phyloP scores from a whole-genome alignment of 2,329 filamentous ascomycete species.

The Colletotrichum incanum region DNA sequence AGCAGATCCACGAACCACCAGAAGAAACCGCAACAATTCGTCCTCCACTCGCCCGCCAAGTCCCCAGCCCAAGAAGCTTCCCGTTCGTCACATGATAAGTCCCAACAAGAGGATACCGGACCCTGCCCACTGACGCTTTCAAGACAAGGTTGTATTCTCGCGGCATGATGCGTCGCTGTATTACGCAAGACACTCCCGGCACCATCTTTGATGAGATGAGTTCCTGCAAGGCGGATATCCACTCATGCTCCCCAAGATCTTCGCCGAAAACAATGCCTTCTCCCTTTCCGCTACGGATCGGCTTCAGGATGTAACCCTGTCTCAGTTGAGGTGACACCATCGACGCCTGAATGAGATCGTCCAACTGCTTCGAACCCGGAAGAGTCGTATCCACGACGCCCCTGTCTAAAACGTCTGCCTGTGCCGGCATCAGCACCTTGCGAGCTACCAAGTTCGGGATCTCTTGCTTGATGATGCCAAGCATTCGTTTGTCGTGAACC shows the following conservation, averaged over 20 bases:
- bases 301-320: slow-evolving; percentile 55
- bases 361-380: slow-evolving; percentile 49
- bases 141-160: slow-evolving; percentile 53
- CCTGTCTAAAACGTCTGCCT: slow-evolving; percentile 48
- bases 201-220: slow-evolving; percentile 37
- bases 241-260: slow-evolving; percentile 50
- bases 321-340: slow-evolving; percentile 41
- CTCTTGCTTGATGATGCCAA: slow-evolving; percentile 57
- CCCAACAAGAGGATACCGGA: slow-evolving; percentile 52
- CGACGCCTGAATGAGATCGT: slow-evolving; percentile 43
- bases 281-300: slow-evolving; percentile 56
- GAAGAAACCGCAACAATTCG: slow-evolving; percentile 52
- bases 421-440: slow-evolving; percentile 47
- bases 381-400: slow-evolving; percentile 55
- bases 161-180: slow-evolving; percentile 52
- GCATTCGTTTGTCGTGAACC: slow-evolving; percentile 61
- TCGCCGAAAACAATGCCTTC: slow-evolving; percentile 59
- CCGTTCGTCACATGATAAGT: slow-evolving; percentile 53
- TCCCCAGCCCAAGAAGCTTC: slow-evolving; percentile 50
- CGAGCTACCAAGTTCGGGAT: slow-evolving; percentile 47
- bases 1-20: slow-evolving; percentile 54
- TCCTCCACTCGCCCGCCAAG: slow-evolving; percentile 51
- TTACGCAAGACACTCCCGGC: slow-evolving; percentile 45
- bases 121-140: slow-evolving; percentile 45
- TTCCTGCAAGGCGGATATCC: slow-evolving; percentile 47